phyloP scores from a whole-genome alignment of 148 eudicot species.

The Vaccinium macrocarpon region DNA sequence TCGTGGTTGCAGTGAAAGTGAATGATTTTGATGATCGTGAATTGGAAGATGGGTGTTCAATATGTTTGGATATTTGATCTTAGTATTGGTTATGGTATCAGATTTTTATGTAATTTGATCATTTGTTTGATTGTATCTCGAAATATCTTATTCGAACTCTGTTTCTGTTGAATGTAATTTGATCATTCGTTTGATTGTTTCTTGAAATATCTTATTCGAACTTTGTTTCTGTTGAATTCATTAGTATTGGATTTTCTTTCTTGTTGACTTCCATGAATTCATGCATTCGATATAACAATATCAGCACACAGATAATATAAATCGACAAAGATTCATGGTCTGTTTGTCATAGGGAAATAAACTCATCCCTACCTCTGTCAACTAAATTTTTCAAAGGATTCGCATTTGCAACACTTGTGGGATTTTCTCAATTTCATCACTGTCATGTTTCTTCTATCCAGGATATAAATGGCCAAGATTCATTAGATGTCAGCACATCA shows the following conservation, averaged over 20 bases:
- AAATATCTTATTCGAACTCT: background rate
- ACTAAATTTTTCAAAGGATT: background rate
- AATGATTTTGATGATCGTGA: background rate
- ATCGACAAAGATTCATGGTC: background rate
- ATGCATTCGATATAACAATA: background rate
- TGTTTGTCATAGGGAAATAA: background rate
- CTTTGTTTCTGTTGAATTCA: background rate
- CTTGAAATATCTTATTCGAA: background rate
- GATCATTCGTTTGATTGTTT: background rate
- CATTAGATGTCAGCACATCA: background rate
- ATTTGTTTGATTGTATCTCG: background rate
- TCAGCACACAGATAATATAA: background rate
- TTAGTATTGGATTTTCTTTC: background rate
- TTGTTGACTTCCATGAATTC: background rate
- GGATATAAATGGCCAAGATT: background rate
- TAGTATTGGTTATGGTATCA: background rate
- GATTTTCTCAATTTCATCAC: background rate
- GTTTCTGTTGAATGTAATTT: background rate
- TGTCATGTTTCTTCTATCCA: background rate
- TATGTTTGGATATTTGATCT: constrained; percentile 3
- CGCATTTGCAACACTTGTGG: background rate
- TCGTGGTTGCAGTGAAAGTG: background rate
- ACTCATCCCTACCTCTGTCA: background rate
- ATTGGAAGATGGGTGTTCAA: background rate
- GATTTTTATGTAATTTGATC: background rate